phyloP scores from a whole-genome alignment of 441 rosid species.

The Erodium texanum region DNA sequence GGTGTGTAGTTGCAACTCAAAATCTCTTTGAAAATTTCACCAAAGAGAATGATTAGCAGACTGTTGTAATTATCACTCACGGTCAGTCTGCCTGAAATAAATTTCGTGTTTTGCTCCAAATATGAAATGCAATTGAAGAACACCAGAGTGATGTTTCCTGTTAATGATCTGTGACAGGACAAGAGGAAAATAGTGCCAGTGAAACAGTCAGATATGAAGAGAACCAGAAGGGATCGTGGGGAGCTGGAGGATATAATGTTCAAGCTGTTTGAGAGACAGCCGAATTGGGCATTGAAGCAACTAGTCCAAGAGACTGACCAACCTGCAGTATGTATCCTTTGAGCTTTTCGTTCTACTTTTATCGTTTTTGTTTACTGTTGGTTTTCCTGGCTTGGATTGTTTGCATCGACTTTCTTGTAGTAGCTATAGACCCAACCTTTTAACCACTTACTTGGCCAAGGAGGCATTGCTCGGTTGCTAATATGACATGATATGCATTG shows the following conservation, averaged over 20 bases:
- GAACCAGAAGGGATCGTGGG: constrained; percentile 61
- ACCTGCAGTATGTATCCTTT: constrained; percentile 42
- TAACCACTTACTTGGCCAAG: neutral
- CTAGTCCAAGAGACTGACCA: constrained; percentile 66
- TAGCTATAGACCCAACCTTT: neutral
- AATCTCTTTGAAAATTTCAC: too few species aligned
- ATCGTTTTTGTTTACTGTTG: neutral
- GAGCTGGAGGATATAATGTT: constrained; percentile 66
- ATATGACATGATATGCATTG: too few species aligned
- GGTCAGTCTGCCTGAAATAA: neutral
- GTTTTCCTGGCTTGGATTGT: neutral
- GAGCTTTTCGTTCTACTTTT: neutral
- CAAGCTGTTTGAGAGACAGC: constrained; percentile 59
- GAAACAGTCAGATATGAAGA: constrained; percentile 42
- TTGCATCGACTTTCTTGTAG: neutral
- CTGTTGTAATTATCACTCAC: too few species aligned
- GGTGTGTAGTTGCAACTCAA: too few species aligned
- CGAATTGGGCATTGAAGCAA: constrained; percentile 49
- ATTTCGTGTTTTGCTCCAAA: neutral
- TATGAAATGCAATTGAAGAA: neutral
- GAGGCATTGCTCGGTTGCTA: neutral
- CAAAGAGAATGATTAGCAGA: too few species aligned
- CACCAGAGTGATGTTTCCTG: neutral
- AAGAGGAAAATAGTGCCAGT: constrained; percentile 39
- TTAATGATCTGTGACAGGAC: constrained; percentile 34